phyloP scores from a whole-genome alignment of 2,329 filamentous ascomycete genomes.

The Esteya vermicola region DNA sequence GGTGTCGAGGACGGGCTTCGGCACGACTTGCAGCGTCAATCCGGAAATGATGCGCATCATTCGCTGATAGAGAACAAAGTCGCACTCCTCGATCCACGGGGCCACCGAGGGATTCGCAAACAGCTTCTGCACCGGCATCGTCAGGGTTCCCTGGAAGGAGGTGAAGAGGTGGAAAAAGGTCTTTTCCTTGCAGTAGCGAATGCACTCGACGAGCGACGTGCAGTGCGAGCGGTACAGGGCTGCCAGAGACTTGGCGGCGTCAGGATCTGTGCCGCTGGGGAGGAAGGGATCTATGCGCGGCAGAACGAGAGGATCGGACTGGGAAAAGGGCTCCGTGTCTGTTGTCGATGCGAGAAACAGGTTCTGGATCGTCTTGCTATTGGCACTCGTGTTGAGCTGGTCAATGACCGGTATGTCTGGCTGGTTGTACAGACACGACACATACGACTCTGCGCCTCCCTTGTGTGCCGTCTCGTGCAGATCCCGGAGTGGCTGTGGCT shows the following conservation, averaged over 20 bases:
- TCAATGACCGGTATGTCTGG: slow-evolving; percentile 41
- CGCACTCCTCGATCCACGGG: slow-evolving; percentile 89
- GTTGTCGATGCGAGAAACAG: slow-evolving; percentile 47
- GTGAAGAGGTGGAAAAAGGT: slow-evolving; percentile 91
- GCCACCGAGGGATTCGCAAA: slow-evolving; percentile 70
- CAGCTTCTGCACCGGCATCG: slow-evolving; percentile 89
- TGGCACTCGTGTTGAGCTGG: slow-evolving; percentile 41
- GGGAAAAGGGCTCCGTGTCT: slow-evolving; percentile 36
- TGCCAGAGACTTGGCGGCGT: slow-evolving; percentile 71
- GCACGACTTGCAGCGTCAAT: slow-evolving; percentile 83
- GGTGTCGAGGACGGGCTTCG: slow-evolving; percentile 73
- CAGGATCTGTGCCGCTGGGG: slow-evolving; percentile 67
- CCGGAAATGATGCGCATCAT: slow-evolving; percentile 87
- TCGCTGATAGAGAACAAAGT: slow-evolving; percentile 90
- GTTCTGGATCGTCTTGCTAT: slow-evolving; percentile 41
- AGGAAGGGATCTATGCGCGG: slow-evolving; percentile 77
- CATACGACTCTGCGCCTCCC: slow-evolving; percentile 9
- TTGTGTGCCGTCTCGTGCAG: background rate
- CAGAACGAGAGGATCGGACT: slow-evolving; percentile 61
- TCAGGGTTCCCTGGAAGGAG: slow-evolving; percentile 90
- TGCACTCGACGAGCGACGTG: slow-evolving; percentile 87
- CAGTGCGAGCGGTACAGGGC: slow-evolving; percentile 90
- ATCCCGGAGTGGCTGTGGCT: slow-evolving; percentile 1
- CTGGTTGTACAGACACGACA: slow-evolving; percentile 44
- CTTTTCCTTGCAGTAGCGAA: slow-evolving; percentile 92